Percentiles rank a stretch among this genome's conserved stretches.
These are phyloP conservation scores for Neonothopanus nambi DNA, from an alignment of 1,284 basidiomycete species.

Conservation along the genomic window DNA sequence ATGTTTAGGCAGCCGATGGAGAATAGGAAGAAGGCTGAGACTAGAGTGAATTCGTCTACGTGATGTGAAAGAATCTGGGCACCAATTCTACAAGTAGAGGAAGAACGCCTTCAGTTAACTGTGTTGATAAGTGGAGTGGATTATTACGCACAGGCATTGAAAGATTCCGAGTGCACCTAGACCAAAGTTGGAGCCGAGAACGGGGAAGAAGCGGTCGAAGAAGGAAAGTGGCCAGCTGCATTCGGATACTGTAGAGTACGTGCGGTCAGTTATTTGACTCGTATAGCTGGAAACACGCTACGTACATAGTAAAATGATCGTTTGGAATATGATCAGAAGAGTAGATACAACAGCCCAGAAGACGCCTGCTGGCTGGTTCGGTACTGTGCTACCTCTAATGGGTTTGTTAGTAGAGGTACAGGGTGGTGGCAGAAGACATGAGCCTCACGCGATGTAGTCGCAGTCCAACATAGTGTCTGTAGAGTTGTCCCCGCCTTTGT, in stretches of 20 bases:
- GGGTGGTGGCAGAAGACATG: neutral
- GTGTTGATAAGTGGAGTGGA: conserved; percentile 5
- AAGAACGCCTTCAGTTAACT: conserved; percentile 14
- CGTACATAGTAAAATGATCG: conserved; percentile 61
- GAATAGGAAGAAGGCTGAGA: conserved; percentile 87
- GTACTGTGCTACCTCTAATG: conserved; percentile 73
- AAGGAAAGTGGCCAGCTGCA: conserved; percentile 74
- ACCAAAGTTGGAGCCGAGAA: conserved; percentile 79
- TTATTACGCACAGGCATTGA: conserved; percentile 65
- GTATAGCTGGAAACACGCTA: too few relatives aligned
- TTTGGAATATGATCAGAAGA: conserved; percentile 81
- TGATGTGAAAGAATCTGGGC: conserved; percentile 83
- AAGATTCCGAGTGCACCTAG: conserved; percentile 85
- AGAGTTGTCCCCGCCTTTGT: conserved; percentile 30
- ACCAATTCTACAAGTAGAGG: conserved; percentile 52
- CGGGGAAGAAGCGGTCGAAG: conserved; percentile 82
- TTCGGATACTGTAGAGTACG: conserved; percentile 56
- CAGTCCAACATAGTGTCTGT: conserved; percentile 43
- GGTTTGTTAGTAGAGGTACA: conserved; percentile 8
- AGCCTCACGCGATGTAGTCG: conserved; percentile 75
- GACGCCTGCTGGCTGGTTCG: conserved; percentile 85
- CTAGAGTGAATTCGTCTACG: conserved; percentile 83
- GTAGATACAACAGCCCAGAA: conserved; percentile 89
- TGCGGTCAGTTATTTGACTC: too few relatives aligned
- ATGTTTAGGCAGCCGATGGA: conserved; percentile 83